phyloP scores from a whole-genome alignment of 2,329 filamentous ascomycete species.

The Lasiodiplodia hormozganensis region DNA sequence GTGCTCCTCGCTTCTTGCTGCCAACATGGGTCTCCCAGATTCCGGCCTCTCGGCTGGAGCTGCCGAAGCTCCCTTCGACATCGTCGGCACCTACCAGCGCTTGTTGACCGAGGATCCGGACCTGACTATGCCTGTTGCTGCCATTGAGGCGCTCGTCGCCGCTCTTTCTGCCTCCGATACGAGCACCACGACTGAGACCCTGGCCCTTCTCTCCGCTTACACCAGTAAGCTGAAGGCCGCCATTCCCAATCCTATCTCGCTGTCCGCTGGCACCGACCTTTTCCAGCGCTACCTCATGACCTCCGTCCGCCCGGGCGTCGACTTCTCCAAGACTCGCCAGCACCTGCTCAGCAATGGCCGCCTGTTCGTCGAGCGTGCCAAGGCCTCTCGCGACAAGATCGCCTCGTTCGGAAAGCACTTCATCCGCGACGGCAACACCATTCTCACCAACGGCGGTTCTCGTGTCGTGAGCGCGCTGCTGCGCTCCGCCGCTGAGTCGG shows the following conservation, averaged over 20 bases:
- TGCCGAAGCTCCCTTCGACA: slow-evolving; percentile 50
- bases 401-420: slow-evolving; percentile 80
- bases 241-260: slow-evolving; percentile 86
- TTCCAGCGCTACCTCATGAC: slow-evolving; percentile 93
- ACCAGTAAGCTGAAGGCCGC: slow-evolving; percentile 78
- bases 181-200: slow-evolving; percentile 91
- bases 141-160: slow-evolving; percentile 88
- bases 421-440: slow-evolving; percentile 76
- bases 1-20: background rate
- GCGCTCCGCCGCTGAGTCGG: slow-evolving; percentile 70
- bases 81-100: slow-evolving; percentile 70
- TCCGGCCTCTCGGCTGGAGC: background rate
- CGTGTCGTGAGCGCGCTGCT: slow-evolving; percentile 82
- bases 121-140: slow-evolving; percentile 93
- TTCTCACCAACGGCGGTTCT: slow-evolving; percentile 91
- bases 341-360: slow-evolving; percentile 87
- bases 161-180: slow-evolving; percentile 81
- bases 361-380: slow-evolving; percentile 85
- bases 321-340: slow-evolving; percentile 82
- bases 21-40: slow-evolving; percentile 20
- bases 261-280: slow-evolving; percentile 92
- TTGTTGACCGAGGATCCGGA: slow-evolving; percentile 75
- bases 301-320: slow-evolving; percentile 65
- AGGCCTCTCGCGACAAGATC: slow-evolving; percentile 83
- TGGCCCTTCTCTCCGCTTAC: slow-evolving; percentile 80